These are phyloP conservation scores for Pseudogymnoascus sp. DNA, from an alignment of 2,329 filamentous ascomycete species.

Conservation along the genomic window DNA sequence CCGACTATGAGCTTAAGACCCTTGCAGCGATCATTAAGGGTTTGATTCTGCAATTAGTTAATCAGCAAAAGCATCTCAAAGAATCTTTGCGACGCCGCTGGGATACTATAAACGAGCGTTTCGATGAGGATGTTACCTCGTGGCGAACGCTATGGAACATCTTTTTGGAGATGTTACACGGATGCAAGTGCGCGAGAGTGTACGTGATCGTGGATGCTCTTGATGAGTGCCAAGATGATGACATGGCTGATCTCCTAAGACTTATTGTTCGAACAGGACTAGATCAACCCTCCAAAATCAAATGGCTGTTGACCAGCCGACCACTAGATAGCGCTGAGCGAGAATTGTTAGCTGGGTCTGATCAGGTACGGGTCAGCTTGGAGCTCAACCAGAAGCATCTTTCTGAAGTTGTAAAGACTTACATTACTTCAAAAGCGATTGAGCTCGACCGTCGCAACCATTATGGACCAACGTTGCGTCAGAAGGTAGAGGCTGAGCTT, in stretches of 20 bases:
- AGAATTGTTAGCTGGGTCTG: slow-evolving; percentile 19
- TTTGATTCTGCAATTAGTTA: neutral
- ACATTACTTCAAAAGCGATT: slow-evolving; percentile 17
- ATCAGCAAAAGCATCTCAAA: neutral
- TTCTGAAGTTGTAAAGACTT: slow-evolving; percentile 17
- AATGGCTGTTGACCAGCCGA: slow-evolving; percentile 27
- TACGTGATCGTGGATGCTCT: slow-evolving; percentile 17
- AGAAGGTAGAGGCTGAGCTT: slow-evolving; percentile 10
- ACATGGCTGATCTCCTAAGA: slow-evolving; percentile 6
- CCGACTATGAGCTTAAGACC: slow-evolving; percentile 13
- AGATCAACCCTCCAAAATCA: slow-evolving; percentile 19
- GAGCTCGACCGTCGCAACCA: slow-evolving; percentile 16
- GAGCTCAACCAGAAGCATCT: slow-evolving; percentile 18
- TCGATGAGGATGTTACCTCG: neutral
- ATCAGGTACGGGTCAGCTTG: slow-evolving; percentile 18
- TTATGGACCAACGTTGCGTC: slow-evolving; percentile 14
- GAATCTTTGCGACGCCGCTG: neutral
- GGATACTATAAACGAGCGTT: neutral
- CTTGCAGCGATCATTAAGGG: slow-evolving; percentile 11
- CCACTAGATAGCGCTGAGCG: slow-evolving; percentile 21
- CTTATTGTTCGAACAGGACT: slow-evolving; percentile 15
- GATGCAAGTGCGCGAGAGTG: slow-evolving; percentile 11
- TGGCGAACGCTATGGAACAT: slow-evolving; percentile 12
- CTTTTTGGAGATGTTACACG: slow-evolving; percentile 9
- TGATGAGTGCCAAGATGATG: slow-evolving; percentile 15